Evolutionary conservation across 805 yeast genomes (phyloP), one percentile per base, ranked within the genome.

Genomic region (Kazachstania bromeliacearum): DNA sequence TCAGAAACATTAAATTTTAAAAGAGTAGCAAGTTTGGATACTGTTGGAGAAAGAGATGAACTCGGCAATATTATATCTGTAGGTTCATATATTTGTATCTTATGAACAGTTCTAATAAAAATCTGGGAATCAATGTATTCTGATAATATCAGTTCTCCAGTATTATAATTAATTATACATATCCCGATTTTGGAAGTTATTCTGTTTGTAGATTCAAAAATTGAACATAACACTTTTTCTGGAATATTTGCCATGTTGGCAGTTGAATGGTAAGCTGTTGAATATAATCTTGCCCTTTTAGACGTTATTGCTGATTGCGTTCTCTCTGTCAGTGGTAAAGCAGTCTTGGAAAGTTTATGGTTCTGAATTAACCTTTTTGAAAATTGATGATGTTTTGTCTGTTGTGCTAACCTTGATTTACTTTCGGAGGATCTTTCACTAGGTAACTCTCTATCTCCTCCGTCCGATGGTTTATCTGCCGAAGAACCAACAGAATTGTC

Each of bases 41-140:
- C 43, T 3, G 28, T 30, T 1, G 64, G 64, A 0, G 38, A 22
- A 2, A 55, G 13, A 5, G 58, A 56, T 3, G 50, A 38, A 8
- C 33, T 37, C 2, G 72, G 66, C 5, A 67, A 33, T 7, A 66
- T 37, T 4, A 68, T 52, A 21, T 61, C 66, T 3, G 60, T 45
- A 0, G 66, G 67, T 8, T 50, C 46, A 31, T 50, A 51, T 1
- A 67, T 49, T 14, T 56, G 58, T 0, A 68, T 34, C 38, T 63
- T 64, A 40, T 70, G 68, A 7, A 70, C 47, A 0, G 71, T 65
- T 31, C 72, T 50, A 2, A 68, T 67, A 37, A 57, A 68, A 0
- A 71, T 68, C 41, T 64, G 71, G 0, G 74, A 63, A 43, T 70
- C 75, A 14, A 59, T 48, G 10, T 63, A 51, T 10, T 59, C 61